These are phyloP conservation scores for Aspergillus terreus DNA, from an alignment of 2,329 filamentous ascomycete genomes.

Conservation along the genomic window DNA sequence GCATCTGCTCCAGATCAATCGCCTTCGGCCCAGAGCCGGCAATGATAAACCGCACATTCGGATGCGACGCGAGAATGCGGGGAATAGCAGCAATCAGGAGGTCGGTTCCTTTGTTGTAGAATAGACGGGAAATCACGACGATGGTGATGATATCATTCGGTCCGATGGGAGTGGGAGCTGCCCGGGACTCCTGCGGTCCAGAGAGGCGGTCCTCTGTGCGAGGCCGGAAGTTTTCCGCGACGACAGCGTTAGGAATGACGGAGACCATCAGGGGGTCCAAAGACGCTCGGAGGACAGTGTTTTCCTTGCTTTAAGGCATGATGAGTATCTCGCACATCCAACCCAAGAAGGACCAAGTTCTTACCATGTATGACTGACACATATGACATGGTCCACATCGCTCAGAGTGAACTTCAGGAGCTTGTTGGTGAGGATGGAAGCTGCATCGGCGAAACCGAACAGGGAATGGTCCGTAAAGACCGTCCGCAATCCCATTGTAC, in stretches of 20 bases:
- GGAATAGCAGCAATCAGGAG: slow-evolving; percentile 95
- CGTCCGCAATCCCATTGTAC: slow-evolving; percentile 93
- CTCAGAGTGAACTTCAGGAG: slow-evolving; percentile 92
- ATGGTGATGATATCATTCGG: slow-evolving; percentile 90
- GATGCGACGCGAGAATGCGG: slow-evolving; percentile 80
- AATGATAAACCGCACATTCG: slow-evolving; percentile 94
- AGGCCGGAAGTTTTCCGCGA: slow-evolving; percentile 84
- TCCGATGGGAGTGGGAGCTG: slow-evolving; percentile 65
- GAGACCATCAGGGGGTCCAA: slow-evolving; percentile 96
- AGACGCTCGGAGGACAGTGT: slow-evolving; percentile 90
- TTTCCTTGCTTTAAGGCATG: slow-evolving; percentile 71
- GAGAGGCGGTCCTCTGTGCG: slow-evolving; percentile 30
- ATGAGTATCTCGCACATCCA: slow-evolving; percentile 5
- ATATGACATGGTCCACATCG: slow-evolving; percentile 97
- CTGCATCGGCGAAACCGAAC: slow-evolving; percentile 95
- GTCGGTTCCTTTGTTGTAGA: slow-evolving; percentile 98
- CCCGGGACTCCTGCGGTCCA: slow-evolving; percentile 34
- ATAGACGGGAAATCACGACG: slow-evolving; percentile 92
- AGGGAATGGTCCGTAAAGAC: slow-evolving; percentile 97
- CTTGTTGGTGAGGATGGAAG: slow-evolving; percentile 95
- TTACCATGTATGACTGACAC: slow-evolving; percentile 95
- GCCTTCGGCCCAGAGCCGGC: slow-evolving; percentile 93
- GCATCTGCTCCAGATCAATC: slow-evolving; percentile 97
- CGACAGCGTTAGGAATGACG: slow-evolving; percentile 94
- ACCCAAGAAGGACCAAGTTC: slow-evolving; percentile 14